Evolutionary conservation across 2,329 filamentous ascomycete genomes (phyloP).

Genomic region (Cercospora canescens): DNA sequence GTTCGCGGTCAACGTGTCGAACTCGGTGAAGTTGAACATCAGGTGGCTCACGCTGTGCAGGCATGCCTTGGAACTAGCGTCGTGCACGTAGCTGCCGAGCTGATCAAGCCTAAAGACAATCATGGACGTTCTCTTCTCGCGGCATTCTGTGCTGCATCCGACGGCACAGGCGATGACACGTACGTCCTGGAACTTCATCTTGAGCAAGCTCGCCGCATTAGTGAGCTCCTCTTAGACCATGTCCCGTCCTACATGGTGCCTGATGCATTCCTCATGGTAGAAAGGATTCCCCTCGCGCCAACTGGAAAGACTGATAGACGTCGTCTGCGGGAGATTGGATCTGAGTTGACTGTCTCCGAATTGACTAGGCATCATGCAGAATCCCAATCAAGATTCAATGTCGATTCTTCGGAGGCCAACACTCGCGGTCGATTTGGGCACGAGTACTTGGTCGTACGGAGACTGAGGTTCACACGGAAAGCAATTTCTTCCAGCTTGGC

Average conservation of each 20-base stretch:
- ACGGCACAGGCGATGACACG: background rate
- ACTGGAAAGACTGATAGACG: slow-evolving; percentile 42
- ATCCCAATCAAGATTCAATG: background rate
- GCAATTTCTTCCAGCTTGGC: background rate
- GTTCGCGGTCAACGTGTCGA: slow-evolving; percentile 9
- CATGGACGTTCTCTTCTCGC: too few species aligned
- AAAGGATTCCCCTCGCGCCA: slow-evolving; percentile 22
- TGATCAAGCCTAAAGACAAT: too few species aligned
- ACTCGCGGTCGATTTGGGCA: background rate
- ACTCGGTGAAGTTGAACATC: slow-evolving; percentile 2
- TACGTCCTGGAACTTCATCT: background rate
- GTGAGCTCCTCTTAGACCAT: background rate
- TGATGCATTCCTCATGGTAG: slow-evolving; percentile 16
- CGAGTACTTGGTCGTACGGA: background rate
- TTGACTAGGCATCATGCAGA: background rate
- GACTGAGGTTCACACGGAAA: background rate
- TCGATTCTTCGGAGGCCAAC: background rate
- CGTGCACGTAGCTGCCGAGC: background rate
- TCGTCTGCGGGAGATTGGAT: background rate
- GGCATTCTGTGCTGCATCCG: background rate
- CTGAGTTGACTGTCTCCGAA: background rate
- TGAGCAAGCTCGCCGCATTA: background rate
- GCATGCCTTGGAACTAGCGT: background rate
- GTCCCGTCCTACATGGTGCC: slow-evolving; percentile 10
- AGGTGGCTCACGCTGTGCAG: background rate